Evolutionary conservation across 1,284 basidiomycete species (phyloP).

Genomic region (Trichosporon coremiiforme): DNA sequence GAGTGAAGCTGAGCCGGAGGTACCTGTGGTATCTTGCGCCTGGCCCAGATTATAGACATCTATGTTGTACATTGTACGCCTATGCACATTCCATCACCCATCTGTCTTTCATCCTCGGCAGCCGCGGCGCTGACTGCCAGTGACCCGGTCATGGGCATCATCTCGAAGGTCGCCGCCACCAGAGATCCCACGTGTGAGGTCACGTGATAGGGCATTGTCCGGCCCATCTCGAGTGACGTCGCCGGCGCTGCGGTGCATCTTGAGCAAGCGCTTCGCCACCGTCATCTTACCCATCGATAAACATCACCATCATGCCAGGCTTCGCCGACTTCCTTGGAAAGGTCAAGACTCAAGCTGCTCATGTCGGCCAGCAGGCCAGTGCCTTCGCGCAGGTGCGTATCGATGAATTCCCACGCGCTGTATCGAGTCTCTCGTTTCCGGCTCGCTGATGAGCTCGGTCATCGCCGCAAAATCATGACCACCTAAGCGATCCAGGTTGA

Average conservation of each 20-base stretch:
- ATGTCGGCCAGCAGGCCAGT: conserved; percentile 39
- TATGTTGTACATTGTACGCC: conserved; percentile 9
- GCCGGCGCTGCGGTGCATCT: background rate
- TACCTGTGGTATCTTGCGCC: background rate
- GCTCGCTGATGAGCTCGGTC: background rate
- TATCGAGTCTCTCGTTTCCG: background rate
- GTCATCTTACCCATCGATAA: conserved; percentile 9
- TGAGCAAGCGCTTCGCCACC: background rate
- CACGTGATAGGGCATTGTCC: background rate
- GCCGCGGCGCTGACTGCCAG: no score
- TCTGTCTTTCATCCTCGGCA: background rate
- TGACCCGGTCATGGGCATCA: no score
- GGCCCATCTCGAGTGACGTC: conserved; percentile 5
- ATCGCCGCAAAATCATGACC: background rate
- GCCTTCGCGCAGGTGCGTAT: conserved; percentile 41
- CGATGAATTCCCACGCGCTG: background rate
- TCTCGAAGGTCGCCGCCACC: no score
- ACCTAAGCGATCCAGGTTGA: background rate
- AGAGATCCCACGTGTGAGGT: background rate
- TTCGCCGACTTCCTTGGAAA: conserved; percentile 38
- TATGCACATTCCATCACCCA: background rate
- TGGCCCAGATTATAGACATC: conserved; percentile 5
- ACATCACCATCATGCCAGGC: conserved; percentile 21
- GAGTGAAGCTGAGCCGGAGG: background rate
- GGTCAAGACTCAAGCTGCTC: conserved; percentile 34